Evolutionary conservation across 257 asterid genomes (phyloP).

Genomic region (Solanum stenotomum): DNA sequence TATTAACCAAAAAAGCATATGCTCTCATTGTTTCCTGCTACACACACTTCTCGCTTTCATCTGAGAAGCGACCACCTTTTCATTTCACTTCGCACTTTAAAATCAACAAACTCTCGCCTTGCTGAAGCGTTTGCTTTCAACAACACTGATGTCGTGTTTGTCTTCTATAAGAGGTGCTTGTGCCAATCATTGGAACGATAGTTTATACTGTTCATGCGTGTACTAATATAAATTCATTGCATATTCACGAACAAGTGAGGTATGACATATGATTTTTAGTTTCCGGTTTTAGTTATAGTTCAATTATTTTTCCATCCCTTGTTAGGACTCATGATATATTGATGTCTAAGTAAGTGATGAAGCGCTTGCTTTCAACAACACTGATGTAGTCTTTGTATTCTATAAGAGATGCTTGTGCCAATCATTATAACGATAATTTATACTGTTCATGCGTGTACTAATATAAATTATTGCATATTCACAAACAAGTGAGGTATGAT

Average conservation of each 20-base stretch:
- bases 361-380: background rate
- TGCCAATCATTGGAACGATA: background rate
- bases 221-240: background rate
- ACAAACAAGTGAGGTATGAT: background rate
- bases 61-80: background rate
- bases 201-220: background rate
- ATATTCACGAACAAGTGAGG: background rate
- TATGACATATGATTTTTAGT: background rate
- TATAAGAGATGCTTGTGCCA: background rate
- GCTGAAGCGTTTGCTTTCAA: background rate
- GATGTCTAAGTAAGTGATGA: background rate
- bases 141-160: background rate
- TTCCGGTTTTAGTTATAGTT: background rate
- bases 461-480: background rate
- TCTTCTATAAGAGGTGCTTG: background rate
- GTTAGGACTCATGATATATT: background rate
- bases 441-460: background rate
- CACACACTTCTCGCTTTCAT: background rate
- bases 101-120: background rate
- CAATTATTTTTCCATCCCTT: background rate
- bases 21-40: background rate
- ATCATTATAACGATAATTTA: background rate
- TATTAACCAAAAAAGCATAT: background rate
- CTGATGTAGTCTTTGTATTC: background rate
- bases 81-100: background rate